Evolutionary conservation across 805 yeast genomes (phyloP), one percentile per base, ranked within the genome.

Genomic region (Wickerhamomyces xylosicus): DNA sequence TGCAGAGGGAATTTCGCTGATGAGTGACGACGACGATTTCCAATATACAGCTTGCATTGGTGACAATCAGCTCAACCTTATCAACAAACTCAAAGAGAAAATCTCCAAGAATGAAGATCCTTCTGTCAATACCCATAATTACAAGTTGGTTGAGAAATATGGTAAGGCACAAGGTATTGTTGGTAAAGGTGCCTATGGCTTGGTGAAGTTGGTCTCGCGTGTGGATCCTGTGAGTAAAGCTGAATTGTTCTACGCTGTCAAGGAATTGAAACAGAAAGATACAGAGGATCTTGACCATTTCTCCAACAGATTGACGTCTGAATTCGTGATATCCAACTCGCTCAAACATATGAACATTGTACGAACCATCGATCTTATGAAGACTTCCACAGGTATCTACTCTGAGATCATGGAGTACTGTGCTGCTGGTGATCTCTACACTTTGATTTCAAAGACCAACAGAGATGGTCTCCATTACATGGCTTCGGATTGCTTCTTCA

Each of bases 171-270:
- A 66, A 40, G 77, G 77, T 8, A 58, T 74, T 33, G 74, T 77
- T 47, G 98, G 98, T 37, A 92, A 92, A 58, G 98, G 98, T 46
- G 96, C 98, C 0, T 92, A 92, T 64, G 98, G 98, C 45, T 97
- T 87, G 56, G 98, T 92, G 28, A 73, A 97, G 45, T 67, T 92
- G 39, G 97, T 92, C 13, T 97, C 92, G 56, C 90, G 89, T 66
- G 71, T 67, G 38, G 98, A 92, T 60, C 82, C 92, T 1, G 95
- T 95, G 38, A 63, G 57, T 6, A 52, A 57, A 29, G 51, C 81
- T 84, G 61, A 89, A 84, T 28, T 87, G 79, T 64, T 95, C 95
- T 36, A 92, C 85, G 98, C 72, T 82, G 53, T 71, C 81, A 56
- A 92, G 85, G 98, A 92, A 61, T 87, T 92, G 94, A 87, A 83